Percentiles rank a stretch among this genome's conserved stretches.
Evolutionary conservation across 257 asterid genomes (phyloP).

Genomic region (Penstemon davidsonii): DNA sequence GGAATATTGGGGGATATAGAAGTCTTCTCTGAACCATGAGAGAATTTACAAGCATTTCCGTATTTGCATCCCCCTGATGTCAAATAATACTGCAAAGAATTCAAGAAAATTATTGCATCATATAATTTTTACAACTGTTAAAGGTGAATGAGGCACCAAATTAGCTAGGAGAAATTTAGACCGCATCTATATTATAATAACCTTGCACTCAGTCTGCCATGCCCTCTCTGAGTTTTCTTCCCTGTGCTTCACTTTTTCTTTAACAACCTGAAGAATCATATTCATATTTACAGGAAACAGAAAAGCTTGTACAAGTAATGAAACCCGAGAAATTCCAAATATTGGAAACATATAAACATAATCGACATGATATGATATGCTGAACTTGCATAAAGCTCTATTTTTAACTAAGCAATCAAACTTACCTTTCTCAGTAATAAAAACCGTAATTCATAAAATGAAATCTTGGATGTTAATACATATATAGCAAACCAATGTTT

Average conservation of each 20-base stretch:
- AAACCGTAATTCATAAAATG: neutral
- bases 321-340: neutral
- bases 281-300: constrained; percentile 12
- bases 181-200: constrained; percentile 21
- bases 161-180: neutral
- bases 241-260: constrained; percentile 43
- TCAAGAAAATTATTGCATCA: constrained; percentile 23
- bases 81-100: constrained; percentile 65
- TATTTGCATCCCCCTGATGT: constrained; percentile 75
- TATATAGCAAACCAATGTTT: neutral
- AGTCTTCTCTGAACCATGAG: constrained; percentile 50
- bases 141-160: constrained; percentile 2
- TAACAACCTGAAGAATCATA: constrained; percentile 35
- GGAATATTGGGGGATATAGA: constrained; percentile 29
- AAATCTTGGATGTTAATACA: neutral
- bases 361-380: neutral
- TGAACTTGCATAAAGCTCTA: neutral
- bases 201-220: constrained; percentile 79
- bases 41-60: constrained; percentile 65
- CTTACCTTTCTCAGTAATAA: neutral
- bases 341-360: neutral
- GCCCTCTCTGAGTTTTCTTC: constrained; percentile 47
- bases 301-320: neutral
- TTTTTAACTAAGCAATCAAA: neutral
- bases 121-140: constrained; percentile 21